Base-by-base conservation (phyloP, 2,329 filamentous ascomycete species). In the Xylaria polymorpha region DNA sequence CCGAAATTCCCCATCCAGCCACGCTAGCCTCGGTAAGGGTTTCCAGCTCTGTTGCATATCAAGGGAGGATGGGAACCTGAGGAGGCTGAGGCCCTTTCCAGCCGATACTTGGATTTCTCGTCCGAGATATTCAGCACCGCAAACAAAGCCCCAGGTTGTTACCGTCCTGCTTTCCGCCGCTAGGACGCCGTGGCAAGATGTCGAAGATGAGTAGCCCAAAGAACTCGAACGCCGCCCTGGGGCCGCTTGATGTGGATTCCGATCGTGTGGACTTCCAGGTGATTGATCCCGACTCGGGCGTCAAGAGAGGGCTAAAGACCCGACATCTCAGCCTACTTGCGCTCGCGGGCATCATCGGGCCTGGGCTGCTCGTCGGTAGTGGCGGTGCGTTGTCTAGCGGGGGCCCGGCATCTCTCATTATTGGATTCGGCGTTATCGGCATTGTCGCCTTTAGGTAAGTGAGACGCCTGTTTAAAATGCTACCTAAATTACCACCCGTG, bases 351-450 rank as follows among this genome's bases (percentile, higher is more conserved):
- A 91, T 84, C 81, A 89, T 86, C 69, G 92, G 92, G 0, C 91
- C 92, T 4, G 92, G 92, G 25, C 82, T 94, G 48, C 85, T 94
- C 3, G 89, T 94, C 63, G 92, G 91, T 18, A 86, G 90, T 2
- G 92, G 92, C 43, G 88, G 90, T 56, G 92, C 92, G 0, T 81
- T 94, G 29, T 83, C 86, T 14, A 87, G 85, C 50, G 91, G 91
- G 64, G 92, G 92, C 0, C 92, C 92, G 18, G 92, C 90, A 0
- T 89, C 91, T 0, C 80, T 93, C 58, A 78, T 94, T 43, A 93
- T 94, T 75, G 91, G 91, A 1, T 94, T 94, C 72, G 87, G 85
- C 10, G 81, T 93, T 35, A 91, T 93, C 72, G 91, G 90, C 12
- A 85, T 93, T 70, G 87, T 94, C 67, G 91, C 91, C 1, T 79